Percentiles rank a stretch among this genome's conserved stretches.
Conservation (phyloP, 2,329 filamentous ascomycete species). For the Xenoacremonium recifei region DNA sequence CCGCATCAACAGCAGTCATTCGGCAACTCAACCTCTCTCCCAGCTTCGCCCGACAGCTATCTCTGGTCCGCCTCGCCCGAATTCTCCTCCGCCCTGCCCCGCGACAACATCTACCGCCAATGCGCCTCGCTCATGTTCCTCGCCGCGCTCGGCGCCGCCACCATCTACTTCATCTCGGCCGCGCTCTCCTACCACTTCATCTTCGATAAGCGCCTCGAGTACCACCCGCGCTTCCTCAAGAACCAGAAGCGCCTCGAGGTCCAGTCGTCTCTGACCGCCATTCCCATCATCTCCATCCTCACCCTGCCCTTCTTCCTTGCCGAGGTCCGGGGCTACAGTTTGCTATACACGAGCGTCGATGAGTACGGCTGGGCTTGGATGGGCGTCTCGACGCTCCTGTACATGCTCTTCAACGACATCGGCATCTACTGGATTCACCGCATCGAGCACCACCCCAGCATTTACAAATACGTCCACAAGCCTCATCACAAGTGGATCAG, state of each 20-base stretch:
- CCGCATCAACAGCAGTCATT: constrained; percentile 10
- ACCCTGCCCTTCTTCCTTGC: constrained; percentile 45
- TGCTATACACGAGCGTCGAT: constrained; percentile 37
- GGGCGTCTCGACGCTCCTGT: constrained; percentile 35
- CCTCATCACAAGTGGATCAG: constrained; percentile 50
- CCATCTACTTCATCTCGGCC: constrained; percentile 64
- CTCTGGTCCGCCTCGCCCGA: constrained; percentile 9
- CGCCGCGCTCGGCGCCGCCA: constrained; percentile 37
- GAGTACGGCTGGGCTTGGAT: constrained; percentile 43
- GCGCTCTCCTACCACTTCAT: constrained; percentile 72
- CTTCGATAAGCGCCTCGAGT: constrained; percentile 44
- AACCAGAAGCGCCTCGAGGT: constrained; percentile 47
- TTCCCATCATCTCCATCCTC: constrained; percentile 44
- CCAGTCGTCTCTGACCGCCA: constrained; percentile 38
- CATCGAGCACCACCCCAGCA: constrained; percentile 42
- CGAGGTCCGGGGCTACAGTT: constrained; percentile 46
- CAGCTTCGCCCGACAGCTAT: constrained; percentile 7
- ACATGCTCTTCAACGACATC: constrained; percentile 46
- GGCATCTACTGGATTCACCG: constrained; percentile 49
- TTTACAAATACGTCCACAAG: constrained; percentile 49
- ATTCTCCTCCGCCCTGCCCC: constrained; percentile 30
- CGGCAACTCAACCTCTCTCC: constrained; percentile 8
- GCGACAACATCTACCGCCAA: constrained; percentile 42
- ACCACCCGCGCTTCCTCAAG: constrained; percentile 48
- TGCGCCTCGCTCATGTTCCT: constrained; percentile 36